phyloP scores from a whole-genome alignment of 2,329 filamentous ascomycete species.

The Xylariaceae sp. region DNA sequence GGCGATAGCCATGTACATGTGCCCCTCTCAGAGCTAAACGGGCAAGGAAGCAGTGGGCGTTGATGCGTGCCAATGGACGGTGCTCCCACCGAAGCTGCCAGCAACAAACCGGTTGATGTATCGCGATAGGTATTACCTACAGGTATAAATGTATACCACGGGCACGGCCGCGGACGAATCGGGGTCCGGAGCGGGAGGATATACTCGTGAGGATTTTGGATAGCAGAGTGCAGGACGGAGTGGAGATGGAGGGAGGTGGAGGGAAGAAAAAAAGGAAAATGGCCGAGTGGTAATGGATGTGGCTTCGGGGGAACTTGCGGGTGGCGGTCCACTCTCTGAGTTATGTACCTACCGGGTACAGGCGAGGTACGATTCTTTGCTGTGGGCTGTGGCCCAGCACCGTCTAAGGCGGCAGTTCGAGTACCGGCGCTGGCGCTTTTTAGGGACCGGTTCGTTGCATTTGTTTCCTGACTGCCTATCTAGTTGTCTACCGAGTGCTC shows the following conservation, averaged over 20 bases:
- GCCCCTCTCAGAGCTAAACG: neutral
- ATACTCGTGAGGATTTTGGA: slow-evolving; percentile 15
- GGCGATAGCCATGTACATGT: neutral
- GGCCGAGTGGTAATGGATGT: slow-evolving; percentile 18
- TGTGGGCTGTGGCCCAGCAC: too few species aligned
- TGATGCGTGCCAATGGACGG: neutral
- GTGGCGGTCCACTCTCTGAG: neutral
- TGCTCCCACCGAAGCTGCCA: neutral
- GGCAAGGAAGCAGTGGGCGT: neutral
- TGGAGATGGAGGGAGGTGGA: slow-evolving; percentile 7
- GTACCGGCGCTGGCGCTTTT: slow-evolving; percentile 8
- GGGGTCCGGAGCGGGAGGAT: slow-evolving; percentile 8
- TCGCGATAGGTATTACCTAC: slow-evolving; percentile 1
- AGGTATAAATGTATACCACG: neutral
- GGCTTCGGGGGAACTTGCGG: slow-evolving; percentile 4
- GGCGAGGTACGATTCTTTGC: neutral
- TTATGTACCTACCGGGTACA: neutral
- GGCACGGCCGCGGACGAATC: slow-evolving; percentile 14
- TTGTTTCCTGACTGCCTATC: neutral
- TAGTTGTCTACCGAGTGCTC: too few species aligned
- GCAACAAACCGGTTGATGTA: neutral
- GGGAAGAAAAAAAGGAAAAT: slow-evolving; percentile 12
- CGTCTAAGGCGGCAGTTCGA: slow-evolving; percentile 14
- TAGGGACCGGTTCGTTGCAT: neutral
- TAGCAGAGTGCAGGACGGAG: neutral